Conservation (phyloP, 2,329 filamentous ascomycete species). For the Apiospora hydei region DNA sequence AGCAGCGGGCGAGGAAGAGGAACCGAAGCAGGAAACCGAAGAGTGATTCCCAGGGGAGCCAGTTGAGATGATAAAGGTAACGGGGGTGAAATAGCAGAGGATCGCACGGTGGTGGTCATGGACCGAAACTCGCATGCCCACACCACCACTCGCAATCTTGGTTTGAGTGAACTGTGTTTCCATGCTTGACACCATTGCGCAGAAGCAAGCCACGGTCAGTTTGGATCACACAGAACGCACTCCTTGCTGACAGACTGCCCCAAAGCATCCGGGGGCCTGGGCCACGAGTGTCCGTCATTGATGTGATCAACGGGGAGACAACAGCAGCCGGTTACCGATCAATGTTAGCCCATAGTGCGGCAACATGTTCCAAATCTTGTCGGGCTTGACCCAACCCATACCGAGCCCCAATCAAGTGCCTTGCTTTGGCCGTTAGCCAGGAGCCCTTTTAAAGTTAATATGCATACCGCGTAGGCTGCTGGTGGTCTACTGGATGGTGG, state of each 20-base stretch:
- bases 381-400: constrained; percentile 14
- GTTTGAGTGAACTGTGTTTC: constrained; percentile 21
- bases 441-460: constrained; percentile 6
- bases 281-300: constrained; percentile 7
- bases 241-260: constrained; percentile 16
- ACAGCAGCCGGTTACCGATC: constrained; percentile 2
- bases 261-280: constrained; percentile 3
- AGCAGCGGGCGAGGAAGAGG: not conserved
- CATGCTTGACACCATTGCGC: constrained; percentile 4
- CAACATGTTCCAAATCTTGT: constrained; percentile 21
- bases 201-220: constrained; percentile 17
- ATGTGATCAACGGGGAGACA: not conserved
- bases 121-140: constrained; percentile 22
- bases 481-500: not conserved
- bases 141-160: constrained; percentile 4
- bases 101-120: constrained; percentile 15
- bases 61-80: constrained; percentile 8
- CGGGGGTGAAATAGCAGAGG: not conserved
- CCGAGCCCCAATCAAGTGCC: constrained; percentile 10
- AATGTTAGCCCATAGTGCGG: constrained; percentile 7
- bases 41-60: not conserved
- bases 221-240: constrained; percentile 10
- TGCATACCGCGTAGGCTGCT: not conserved
- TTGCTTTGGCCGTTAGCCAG: constrained; percentile 18
- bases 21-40: not conserved